phyloP scores from a whole-genome alignment of 257 asterid genomes.

The Fraxinus excelsior region DNA sequence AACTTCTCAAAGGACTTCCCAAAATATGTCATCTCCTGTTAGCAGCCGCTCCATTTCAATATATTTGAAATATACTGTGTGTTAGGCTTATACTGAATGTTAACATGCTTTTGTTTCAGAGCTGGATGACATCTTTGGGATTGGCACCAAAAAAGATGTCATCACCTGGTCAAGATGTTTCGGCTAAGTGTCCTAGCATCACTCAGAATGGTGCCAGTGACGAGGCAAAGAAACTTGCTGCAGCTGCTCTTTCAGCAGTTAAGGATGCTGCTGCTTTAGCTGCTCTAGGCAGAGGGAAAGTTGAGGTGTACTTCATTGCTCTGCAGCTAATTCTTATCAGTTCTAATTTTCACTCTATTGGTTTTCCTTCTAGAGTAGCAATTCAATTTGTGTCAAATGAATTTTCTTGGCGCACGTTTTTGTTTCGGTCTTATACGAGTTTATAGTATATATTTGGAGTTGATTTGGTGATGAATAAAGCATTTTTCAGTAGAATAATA shows the following conservation, averaged over 20 bases:
- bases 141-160: constrained; percentile 63
- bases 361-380: no score
- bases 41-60: constrained; percentile 29
- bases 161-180: constrained; percentile 38
- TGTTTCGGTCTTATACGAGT: not conserved
- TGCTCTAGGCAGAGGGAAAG: constrained; percentile 66
- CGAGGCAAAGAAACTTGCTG: no score
- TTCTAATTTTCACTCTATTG: no score
- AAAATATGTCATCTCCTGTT: constrained; percentile 48
- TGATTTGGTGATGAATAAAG: not conserved
- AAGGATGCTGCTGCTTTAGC: constrained; percentile 65
- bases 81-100: constrained; percentile 23
- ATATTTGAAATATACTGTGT: not conserved
- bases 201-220: no score
- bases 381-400: no score
- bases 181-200: constrained; percentile 29
- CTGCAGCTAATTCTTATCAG: no score
- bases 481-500: not conserved
- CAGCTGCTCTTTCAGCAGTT: constrained; percentile 54
- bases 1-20: constrained; percentile 38
- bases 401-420: no score
- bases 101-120: constrained; percentile 42
- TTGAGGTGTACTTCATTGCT: constrained; percentile 49
- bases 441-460: not conserved
- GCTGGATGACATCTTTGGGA: constrained; percentile 79